Conservation (phyloP, 148 eudicot species). For the Simmondsia chinensis region DNA sequence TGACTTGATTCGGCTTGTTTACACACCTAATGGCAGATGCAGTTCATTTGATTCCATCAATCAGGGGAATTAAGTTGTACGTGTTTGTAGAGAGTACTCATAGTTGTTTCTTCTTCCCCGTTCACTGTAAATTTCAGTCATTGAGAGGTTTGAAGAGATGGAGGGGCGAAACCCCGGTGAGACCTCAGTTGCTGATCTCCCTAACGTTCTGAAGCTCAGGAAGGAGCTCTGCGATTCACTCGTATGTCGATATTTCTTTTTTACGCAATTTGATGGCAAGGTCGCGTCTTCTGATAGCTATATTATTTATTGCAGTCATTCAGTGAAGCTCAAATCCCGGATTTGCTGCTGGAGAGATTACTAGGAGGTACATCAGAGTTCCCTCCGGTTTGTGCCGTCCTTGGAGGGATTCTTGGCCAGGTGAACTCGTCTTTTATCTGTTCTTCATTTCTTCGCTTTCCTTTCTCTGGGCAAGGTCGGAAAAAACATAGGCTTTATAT, state of each 20-base stretch:
- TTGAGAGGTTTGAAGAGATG: constrained; percentile 72
- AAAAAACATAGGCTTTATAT: too few relatives aligned
- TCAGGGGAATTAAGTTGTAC: too few relatives aligned
- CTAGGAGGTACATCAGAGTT: constrained; percentile 53
- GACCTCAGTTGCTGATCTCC: constrained; percentile 62
- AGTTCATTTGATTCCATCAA: too few relatives aligned
- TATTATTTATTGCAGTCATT: constrained; percentile 48
- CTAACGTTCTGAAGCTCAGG: constrained; percentile 55
- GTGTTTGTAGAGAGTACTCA: too few relatives aligned
- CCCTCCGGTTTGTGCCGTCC: constrained; percentile 89
- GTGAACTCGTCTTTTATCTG: constrained; percentile 17
- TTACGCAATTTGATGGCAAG: not conserved
- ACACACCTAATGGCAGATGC: too few relatives aligned
- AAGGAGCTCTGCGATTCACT: constrained; percentile 68
- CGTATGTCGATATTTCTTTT: constrained; percentile 13
- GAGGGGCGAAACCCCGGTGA: constrained; percentile 63
- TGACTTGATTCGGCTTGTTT: too few relatives aligned
- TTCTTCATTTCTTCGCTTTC: not conserved
- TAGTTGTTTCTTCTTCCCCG: too few relatives aligned
- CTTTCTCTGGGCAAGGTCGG: too few relatives aligned
- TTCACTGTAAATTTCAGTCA: too few relatives aligned
- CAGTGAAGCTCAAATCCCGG: constrained; percentile 77
- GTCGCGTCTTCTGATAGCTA: too few relatives aligned
- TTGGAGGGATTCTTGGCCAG: constrained; percentile 98
- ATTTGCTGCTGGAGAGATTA: constrained; percentile 69